Percentiles rank a stretch among this genome's conserved stretches.
Evolutionary conservation across 2,329 filamentous ascomycete genomes (phyloP).

Genomic region (Didymella pinodella): DNA sequence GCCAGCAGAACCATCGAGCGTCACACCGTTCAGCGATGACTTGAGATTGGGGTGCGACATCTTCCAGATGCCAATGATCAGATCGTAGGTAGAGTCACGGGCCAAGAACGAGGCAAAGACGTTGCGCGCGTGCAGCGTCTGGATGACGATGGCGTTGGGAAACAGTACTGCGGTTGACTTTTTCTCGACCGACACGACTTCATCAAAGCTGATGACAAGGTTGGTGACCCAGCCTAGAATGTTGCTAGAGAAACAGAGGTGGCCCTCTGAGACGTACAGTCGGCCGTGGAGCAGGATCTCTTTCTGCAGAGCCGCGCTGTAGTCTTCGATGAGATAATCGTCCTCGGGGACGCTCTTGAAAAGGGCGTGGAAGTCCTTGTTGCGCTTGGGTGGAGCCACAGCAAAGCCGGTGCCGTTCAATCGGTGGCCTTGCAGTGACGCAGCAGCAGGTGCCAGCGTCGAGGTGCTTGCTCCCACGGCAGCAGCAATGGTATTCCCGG

Average conservation of each 20-base stretch:
- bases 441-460: conserved; percentile 71
- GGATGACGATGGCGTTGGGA: conserved; percentile 96
- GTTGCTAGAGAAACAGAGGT: conserved; percentile 98
- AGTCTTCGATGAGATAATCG: conserved; percentile 97
- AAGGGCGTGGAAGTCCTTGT: conserved; percentile 89
- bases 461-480: conserved; percentile 74
- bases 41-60: conserved; percentile 91
- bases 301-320: conserved; percentile 93
- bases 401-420: conserved; percentile 95
- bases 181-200: conserved; percentile 96
- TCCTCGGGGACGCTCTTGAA: conserved; percentile 98
- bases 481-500: conserved; percentile 72
- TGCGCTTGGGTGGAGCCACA: conserved; percentile 93
- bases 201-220: conserved; percentile 96
- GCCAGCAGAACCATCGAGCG: conserved; percentile 72
- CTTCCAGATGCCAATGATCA: conserved; percentile 98
- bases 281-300: conserved; percentile 95
- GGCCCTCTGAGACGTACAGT: conserved; percentile 94
- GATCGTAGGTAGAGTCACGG: conserved; percentile 92
- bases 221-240: conserved; percentile 98
- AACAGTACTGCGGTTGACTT: conserved; percentile 94
- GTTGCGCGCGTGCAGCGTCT: conserved; percentile 93
- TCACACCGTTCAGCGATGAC: conserved; percentile 88
- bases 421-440: conserved; percentile 70
- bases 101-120: conserved; percentile 95